Evolutionary conservation across 2,329 filamentous ascomycete species (phyloP), one percentile per base, ranked within the genome.

Genomic region (Boeremia exigua): DNA sequence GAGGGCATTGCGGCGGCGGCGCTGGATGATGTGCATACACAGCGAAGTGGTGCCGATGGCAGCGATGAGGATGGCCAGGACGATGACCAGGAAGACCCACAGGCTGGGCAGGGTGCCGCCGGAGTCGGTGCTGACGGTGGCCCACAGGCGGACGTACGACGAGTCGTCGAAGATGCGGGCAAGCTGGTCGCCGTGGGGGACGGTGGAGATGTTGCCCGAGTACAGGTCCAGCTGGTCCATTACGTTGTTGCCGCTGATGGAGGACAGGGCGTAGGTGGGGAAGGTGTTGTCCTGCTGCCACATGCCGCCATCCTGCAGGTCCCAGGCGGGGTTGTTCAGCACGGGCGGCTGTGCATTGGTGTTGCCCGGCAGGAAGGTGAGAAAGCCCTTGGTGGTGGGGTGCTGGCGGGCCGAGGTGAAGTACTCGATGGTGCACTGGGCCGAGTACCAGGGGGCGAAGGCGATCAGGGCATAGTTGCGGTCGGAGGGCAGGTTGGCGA

Each of bases 381-480:
- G 58, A 49, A 86, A 80, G 17, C 77, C 83, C 37, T 86, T 82
- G 11, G 54, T 57, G 9, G 88, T 81, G 2, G 63, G 47, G 23
- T 85, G 82, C 62, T 88, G 85, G n/a, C 84, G 83, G 17, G 83
- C 83, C 11, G 80, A 78, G 15, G 81, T 77, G 42, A 98, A 82
- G 71, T 92, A 96, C 39, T 88, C 84, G 51, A 82, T 77, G 11
- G 91, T 89, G 71, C 94, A 99, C 25, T 85, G 79, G 7, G 82
- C 78, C 59, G 83, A 89, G 65, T 92, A 86, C 93, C 94, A 98
- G 27, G 94, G 94, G 23, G 91, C 93, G 48, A 97, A 78, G 27
- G 90, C 93, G 65, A 97, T 85, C 47, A 92, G 80, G 51, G 88
- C 86, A 73, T 91, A 92, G 62, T 89, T 86, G 17, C 74, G 72